Evolutionary conservation across 306 rosid species (phyloP).

Genomic region (Malus asiatica): DNA sequence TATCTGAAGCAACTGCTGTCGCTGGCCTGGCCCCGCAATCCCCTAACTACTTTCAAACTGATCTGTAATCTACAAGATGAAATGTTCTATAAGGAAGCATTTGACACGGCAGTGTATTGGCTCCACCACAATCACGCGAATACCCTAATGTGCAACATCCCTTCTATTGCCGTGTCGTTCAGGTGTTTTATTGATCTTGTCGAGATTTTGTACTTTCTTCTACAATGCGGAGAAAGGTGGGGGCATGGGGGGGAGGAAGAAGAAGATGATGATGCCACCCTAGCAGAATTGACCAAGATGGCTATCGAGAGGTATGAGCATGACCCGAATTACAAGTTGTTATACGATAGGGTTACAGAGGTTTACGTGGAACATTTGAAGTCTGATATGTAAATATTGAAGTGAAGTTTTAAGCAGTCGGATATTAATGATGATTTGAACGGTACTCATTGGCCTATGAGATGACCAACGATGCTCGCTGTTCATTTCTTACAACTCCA

Average conservation of each 20-base stretch:
- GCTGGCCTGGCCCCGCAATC: too few species aligned
- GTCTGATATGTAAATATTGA: background rate
- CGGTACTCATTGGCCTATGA: too few species aligned
- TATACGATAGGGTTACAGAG: background rate
- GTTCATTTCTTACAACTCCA: too few species aligned
- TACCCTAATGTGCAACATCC: slow-evolving; percentile 23
- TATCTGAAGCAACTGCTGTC: background rate
- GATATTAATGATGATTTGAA: too few species aligned
- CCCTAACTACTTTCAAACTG: too few species aligned
- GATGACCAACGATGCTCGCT: too few species aligned
- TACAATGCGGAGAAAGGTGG: background rate
- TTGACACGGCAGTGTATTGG: slow-evolving; percentile 40
- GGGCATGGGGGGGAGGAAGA: too few species aligned
- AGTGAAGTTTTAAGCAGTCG: background rate
- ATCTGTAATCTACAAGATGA: background rate
- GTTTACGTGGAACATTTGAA: background rate
- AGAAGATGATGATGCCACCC: too few species aligned
- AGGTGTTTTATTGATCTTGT: background rate
- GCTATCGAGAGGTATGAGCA: background rate
- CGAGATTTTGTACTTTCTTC: background rate
- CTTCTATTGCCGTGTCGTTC: background rate
- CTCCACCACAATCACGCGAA: slow-evolving; percentile 45
- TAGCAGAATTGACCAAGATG: background rate
- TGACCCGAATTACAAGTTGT: background rate
- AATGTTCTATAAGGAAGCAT: slow-evolving; percentile 33